phyloP scores from a whole-genome alignment of 208 protist genomes.

The Sergeia podlipaevii region DNA sequence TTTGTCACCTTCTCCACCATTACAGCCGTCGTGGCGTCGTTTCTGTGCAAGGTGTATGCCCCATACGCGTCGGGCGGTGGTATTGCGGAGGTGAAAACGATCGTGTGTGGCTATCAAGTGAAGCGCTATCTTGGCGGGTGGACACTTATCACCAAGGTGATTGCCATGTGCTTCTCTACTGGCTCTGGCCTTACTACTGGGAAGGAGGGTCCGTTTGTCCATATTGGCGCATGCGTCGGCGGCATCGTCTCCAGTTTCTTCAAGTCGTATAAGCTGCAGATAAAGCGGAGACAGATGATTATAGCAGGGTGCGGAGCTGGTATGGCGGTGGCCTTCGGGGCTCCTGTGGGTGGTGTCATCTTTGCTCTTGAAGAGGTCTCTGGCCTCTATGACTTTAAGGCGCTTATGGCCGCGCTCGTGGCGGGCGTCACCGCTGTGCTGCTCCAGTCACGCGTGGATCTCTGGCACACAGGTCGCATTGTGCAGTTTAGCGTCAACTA shows the following conservation, averaged over 20 bases:
- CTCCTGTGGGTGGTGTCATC: constrained; percentile 72
- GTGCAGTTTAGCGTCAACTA: constrained; percentile 87
- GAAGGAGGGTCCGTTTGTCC: constrained; percentile 89
- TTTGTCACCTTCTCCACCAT: constrained; percentile 46
- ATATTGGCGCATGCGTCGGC: constrained; percentile 81
- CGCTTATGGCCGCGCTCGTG: constrained; percentile 88
- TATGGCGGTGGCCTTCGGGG: constrained; percentile 77
- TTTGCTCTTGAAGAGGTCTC: constrained; percentile 82
- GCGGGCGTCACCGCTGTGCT: constrained; percentile 79
- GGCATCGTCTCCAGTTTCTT: constrained; percentile 56
- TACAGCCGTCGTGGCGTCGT: constrained; percentile 35
- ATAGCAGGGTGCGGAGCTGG: constrained; percentile 60
- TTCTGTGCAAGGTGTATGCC: constrained; percentile 62
- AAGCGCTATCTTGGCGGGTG: constrained; percentile 62
- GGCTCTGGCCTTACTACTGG: constrained; percentile 77
- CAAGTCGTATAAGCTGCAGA: constrained; percentile 50
- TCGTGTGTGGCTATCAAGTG: constrained; percentile 68
- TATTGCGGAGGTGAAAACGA: constrained; percentile 89
- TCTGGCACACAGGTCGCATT: constrained; percentile 70
- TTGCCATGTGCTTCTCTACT: constrained; percentile 72
- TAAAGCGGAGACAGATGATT: constrained; percentile 64
- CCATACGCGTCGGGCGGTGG: constrained; percentile 77
- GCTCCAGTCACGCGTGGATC: constrained; percentile 61
- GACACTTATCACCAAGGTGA: constrained; percentile 73
- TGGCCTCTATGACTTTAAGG: constrained; percentile 77